phyloP scores from a whole-genome alignment of 2,329 filamentous ascomycete species.

The Clarireedia homoeocarpa region DNA sequence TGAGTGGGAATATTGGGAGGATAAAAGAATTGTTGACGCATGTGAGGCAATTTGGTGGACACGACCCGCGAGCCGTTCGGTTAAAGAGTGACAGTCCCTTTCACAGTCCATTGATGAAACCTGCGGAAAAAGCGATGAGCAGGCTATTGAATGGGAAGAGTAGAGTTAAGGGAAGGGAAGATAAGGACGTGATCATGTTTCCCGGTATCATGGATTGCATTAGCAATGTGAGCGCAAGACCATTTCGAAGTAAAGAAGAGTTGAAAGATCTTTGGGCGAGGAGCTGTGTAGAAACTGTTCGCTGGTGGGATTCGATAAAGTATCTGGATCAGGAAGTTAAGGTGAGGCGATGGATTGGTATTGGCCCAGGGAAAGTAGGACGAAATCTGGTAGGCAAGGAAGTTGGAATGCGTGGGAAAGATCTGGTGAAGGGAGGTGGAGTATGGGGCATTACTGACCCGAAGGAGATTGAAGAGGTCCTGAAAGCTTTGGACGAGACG shows the following conservation, averaged over 20 bases:
- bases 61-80: slow-evolving; percentile 81
- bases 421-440: slow-evolving; percentile 76
- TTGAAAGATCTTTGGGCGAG: slow-evolving; percentile 72
- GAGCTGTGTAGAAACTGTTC: slow-evolving; percentile 84
- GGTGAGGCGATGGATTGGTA: slow-evolving; percentile 80
- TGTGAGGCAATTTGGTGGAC: slow-evolving; percentile 79
- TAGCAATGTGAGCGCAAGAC: slow-evolving; percentile 76
- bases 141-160: slow-evolving; percentile 55
- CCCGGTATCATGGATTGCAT: slow-evolving; percentile 70
- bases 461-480: slow-evolving; percentile 61
- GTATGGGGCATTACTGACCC: slow-evolving; percentile 89
- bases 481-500: slow-evolving; percentile 59
- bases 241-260: slow-evolving; percentile 65
- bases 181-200: slow-evolving; percentile 63
- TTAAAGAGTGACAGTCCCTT: slow-evolving; percentile 86
- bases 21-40: slow-evolving; percentile 79
- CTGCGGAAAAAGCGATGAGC: slow-evolving; percentile 68
- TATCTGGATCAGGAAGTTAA: slow-evolving; percentile 80
- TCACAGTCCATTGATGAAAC: slow-evolving; percentile 86
- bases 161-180: slow-evolving; percentile 43
- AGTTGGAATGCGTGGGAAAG: slow-evolving; percentile 75
- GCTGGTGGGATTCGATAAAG: slow-evolving; percentile 89
- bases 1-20: slow-evolving; percentile 76
- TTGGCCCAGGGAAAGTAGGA: slow-evolving; percentile 90
- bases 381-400: slow-evolving; percentile 92